Evolutionary conservation across 2,329 filamentous ascomycete genomes (phyloP), one percentile per base, ranked within the genome.

Genomic region (Aspergillus sp.): DNA sequence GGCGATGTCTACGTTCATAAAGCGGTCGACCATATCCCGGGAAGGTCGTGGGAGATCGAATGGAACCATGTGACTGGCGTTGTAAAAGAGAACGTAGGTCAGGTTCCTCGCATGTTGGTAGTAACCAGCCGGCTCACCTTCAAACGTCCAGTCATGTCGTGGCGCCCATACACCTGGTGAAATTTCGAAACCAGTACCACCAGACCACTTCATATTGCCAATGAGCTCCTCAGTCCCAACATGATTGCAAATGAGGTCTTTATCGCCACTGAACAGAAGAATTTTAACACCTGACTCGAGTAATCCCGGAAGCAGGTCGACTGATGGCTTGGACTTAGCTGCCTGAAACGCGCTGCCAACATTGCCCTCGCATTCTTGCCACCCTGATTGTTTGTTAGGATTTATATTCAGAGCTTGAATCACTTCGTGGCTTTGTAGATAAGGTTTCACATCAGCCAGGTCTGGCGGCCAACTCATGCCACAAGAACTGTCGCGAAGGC

Each of bases 381-480:
- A 99, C 20, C 95, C 95, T 0, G 90, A 89, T 64, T 85, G 87
- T 73, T 96, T 96, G 66, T 89, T 89, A 0, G 82, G 70, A 68
- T 91, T 89, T 74, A 99, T 85, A 72, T 99, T 90, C 37, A 99
- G 81, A 0, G 95, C 95, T 4, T 81, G 69, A 24, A 85, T 80
- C 13, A 99, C 95, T 48, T 96, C 91, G n/a, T 80, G 69, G 56
- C 88, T 87, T 57, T 90, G 89, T 52, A 99, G 84, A 73, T 98
- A 99, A 0, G 92, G 91, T 5, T 86, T 90, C 20, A 99, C 84
- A 50, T 83, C 72, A 47, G 76, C 75, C 68, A 99, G 81, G 76
- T 99, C 95, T 63, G 92, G 89, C 33, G 95, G 95, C 96, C 96
- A 99, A 78, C 92, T 93, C 93, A 96, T 96, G 65, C 95, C 95